Base-by-base conservation (phyloP, 495 filamentous ascomycete genomes). In the Podospora comata region DNA sequence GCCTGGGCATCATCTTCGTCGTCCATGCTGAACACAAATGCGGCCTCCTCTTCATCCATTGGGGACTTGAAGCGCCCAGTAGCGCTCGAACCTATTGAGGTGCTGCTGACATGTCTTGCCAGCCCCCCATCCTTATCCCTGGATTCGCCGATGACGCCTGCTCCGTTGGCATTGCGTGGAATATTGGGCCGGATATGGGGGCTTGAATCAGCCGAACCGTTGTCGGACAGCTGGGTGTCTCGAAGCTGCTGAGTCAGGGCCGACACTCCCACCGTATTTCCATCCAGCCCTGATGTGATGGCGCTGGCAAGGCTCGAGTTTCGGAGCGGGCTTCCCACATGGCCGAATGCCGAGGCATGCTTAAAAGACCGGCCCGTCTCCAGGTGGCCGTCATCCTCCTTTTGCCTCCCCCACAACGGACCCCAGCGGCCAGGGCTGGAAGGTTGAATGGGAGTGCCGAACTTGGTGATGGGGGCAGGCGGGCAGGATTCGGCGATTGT, bases 291-390 rank as follows among this genome's bases (percentile, higher is more conserved):
- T 60, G 88, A 86, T 20, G 90, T 80, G 55, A 88, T 87, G 19
- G 92, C 91, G 74, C 88, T 94, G 18, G 76, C 62, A 79, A 88
- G 71, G 83, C 85, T 75, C 11, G 94, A 95, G 77, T 97, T 96
- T 58, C 95, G 92, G 9, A 99, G 85, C 27, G 95, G 95, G 54
- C 96, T 98, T 26, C 96, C 95, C 62, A 98, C 90, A 70, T 97
- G 93, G 39, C 92, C 90, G 73, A 96, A 90, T 1, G 86, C 88
- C 7, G 82, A 81, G 2, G 79, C 73, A 53, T 80, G 80, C 72
- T 82, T 83, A 67, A 81, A 72, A 28, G 78, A 65, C 30, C 77
- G 66, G 34, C 68, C 54, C 4, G 73, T 68, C 9, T 67, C 70
- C 13, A 64, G 62, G 34, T 71, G 70, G 0, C 60, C 87, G 55